Conservation (phyloP, 768 basidiomycete species). For the Naematelia aurantialba region DNA sequence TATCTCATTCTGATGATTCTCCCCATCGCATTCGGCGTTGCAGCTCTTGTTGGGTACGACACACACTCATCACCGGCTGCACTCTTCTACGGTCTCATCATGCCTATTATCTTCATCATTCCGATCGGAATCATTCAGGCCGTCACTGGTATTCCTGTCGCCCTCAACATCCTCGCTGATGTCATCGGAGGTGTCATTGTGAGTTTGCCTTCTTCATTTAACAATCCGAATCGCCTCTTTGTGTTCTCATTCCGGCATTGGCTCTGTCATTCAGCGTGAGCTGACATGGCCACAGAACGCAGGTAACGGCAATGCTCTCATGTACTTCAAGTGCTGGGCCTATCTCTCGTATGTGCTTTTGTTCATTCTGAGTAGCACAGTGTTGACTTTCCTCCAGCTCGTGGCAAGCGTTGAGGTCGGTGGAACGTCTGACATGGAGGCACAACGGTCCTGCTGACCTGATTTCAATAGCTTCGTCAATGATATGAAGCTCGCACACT, state of each 20-base stretch:
- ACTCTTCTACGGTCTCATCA: constrained; percentile 34
- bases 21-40: constrained; percentile 57
- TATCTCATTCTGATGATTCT: constrained; percentile 55
- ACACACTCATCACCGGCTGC: constrained; percentile 25
- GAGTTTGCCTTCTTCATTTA: no score
- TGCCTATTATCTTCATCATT: constrained; percentile 55
- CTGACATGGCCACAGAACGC: no score
- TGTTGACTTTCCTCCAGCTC: constrained; percentile 36
- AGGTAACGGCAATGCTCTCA: constrained; percentile 51
- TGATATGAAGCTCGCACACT: constrained; percentile 66
- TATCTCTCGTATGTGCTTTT: constrained; percentile 26
- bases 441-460: no score
- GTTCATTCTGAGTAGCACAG: not conserved
- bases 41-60: constrained; percentile 45
- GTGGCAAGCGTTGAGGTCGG: no score
- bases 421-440: no score
- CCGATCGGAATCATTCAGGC: constrained; percentile 73
- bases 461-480: constrained; percentile 63
- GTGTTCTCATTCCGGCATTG: no score
- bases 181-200: constrained; percentile 51
- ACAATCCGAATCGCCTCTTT: no score
- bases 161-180: constrained; percentile 52
- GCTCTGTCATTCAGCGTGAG: no score
- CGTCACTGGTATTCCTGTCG: constrained; percentile 46
- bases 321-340: constrained; percentile 47